These are phyloP conservation scores for Microcera coccophila DNA, from an alignment of 2,329 filamentous ascomycete species.

Conservation along the genomic window DNA sequence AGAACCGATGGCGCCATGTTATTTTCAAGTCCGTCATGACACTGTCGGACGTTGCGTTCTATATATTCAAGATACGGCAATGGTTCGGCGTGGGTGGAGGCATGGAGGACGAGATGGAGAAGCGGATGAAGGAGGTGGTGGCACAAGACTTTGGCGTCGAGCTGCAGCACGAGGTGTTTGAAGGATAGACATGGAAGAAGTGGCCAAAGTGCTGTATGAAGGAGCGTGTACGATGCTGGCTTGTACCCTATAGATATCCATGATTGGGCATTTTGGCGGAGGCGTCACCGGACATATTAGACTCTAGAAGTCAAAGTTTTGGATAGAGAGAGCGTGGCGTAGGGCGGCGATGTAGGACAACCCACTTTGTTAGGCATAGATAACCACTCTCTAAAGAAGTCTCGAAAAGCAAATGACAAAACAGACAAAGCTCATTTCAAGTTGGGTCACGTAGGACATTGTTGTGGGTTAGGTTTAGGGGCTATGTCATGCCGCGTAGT, in stretches of 20 bases:
- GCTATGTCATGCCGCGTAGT: no score
- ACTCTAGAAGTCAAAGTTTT: no score
- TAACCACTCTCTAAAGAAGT: not conserved
- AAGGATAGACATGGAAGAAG: slow-evolving; percentile 55
- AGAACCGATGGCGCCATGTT: slow-evolving; percentile 71
- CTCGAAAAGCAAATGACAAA: not conserved
- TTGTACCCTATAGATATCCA: not conserved
- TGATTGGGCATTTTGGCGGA: not conserved
- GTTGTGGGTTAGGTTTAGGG: no score
- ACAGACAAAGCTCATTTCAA: not conserved
- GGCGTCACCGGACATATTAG: no score
- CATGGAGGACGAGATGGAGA: slow-evolving; percentile 93
- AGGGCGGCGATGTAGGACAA: not conserved
- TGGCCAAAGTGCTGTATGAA: not conserved
- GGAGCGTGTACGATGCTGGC: not conserved
- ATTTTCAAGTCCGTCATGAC: slow-evolving; percentile 77
- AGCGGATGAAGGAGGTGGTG: slow-evolving; percentile 81
- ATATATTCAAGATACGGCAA: slow-evolving; percentile 73
- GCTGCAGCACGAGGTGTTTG: slow-evolving; percentile 82
- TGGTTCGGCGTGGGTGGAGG: slow-evolving; percentile 71
- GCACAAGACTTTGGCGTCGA: slow-evolving; percentile 91
- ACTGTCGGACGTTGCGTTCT: slow-evolving; percentile 77
- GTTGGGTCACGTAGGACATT: not conserved
- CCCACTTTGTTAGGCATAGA: not conserved
- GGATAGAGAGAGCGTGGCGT: not conserved